These are phyloP conservation scores for Anethum foeniculum DNA, from an alignment of 140 eudicot genomes.

Conservation along the genomic window DNA sequence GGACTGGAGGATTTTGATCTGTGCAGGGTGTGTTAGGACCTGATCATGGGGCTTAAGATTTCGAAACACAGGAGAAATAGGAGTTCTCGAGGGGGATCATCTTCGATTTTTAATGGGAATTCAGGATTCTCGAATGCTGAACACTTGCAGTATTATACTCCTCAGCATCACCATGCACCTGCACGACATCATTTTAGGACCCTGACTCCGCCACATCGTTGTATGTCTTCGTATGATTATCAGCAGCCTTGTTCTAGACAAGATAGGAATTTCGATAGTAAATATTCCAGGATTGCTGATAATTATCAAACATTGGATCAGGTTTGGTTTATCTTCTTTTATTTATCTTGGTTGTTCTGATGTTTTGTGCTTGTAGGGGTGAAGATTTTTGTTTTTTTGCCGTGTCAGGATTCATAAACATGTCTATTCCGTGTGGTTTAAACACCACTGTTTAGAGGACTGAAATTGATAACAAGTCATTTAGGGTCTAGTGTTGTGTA, in stretches of 20 bases:
- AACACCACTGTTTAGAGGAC: background rate
- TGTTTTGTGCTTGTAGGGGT: background rate
- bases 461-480: background rate
- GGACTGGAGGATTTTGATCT: background rate
- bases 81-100: background rate
- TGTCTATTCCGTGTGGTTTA: background rate
- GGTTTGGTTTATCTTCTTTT: slow-evolving; percentile 26
- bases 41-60: slow-evolving; percentile 37
- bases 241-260: slow-evolving; percentile 18
- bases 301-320: slow-evolving; percentile 58
- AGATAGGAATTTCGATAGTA: slow-evolving; percentile 30
- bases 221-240: background rate
- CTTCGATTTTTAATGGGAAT: slow-evolving; percentile 14
- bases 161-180: slow-evolving; percentile 32
- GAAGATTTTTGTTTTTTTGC: background rate
- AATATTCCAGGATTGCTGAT: slow-evolving; percentile 51
- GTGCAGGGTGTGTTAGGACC: background rate
- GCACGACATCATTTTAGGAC: background rate
- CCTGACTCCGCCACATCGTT: background rate
- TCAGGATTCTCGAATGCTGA: slow-evolving; percentile 19
- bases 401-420: background rate
- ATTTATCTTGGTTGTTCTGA: background rate
- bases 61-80: slow-evolving; percentile 22
- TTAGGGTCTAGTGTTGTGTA: background rate
- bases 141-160: slow-evolving; percentile 19